Conservation (phyloP, 2,329 filamentous ascomycete species). For the Colletotrichum tofieldiae region DNA sequence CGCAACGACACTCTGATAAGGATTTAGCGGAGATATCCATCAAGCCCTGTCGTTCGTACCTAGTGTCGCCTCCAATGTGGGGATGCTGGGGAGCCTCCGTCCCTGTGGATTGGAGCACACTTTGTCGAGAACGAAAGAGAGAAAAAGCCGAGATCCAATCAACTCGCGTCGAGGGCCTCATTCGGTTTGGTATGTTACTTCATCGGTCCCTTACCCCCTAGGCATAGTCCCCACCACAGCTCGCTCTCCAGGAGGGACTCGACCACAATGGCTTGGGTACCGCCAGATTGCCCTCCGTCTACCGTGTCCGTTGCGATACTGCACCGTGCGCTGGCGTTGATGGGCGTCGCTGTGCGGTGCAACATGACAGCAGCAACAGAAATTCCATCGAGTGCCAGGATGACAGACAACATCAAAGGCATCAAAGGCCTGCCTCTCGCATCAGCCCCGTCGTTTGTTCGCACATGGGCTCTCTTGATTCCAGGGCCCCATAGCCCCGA, state of each 20-base stretch:
- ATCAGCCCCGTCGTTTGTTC: slow-evolving; percentile 28
- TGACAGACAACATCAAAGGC: not conserved
- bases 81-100: not conserved
- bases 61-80: slow-evolving; percentile 13
- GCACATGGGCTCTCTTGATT: not conserved
- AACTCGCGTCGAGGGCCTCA: slow-evolving; percentile 10
- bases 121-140: not conserved
- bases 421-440: slow-evolving; percentile 11
- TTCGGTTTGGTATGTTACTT: not conserved
- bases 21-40: slow-evolving; percentile 34
- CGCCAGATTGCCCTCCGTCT: not conserved
- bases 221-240: not conserved
- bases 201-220: not conserved
- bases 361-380: not conserved
- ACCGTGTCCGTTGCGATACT: not conserved
- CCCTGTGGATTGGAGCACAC: not conserved
- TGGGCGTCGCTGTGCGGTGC: not conserved
- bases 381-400: not conserved
- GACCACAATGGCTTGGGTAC: slow-evolving; percentile 3
- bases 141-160: slow-evolving; percentile 26
- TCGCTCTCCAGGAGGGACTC: not conserved
- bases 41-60: not conserved
- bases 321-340: not conserved
- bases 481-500: not conserved
- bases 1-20: slow-evolving; percentile 23